Evolutionary conservation across 306 rosid genomes (phyloP), one percentile per base, ranked within the genome.

Genomic region (Ziziphus jujuba): DNA sequence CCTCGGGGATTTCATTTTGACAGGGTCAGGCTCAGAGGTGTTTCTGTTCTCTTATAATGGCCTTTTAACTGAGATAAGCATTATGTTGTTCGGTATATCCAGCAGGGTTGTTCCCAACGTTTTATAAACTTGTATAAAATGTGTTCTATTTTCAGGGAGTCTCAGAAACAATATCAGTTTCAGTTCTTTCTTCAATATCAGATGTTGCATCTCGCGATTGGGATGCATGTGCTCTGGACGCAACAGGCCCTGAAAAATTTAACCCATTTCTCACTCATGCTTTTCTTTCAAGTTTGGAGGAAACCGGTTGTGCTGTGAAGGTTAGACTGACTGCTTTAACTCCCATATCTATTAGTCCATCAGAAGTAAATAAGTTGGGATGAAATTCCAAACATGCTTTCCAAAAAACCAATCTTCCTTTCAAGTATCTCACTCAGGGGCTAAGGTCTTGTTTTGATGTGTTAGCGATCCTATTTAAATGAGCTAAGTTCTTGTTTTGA

Each of bases 191-290:
- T 66, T 89, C 97, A 35, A 86, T 92, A 74, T 89, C 83, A 13
- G 93, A 92, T 9, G 78, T 92, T 69, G 59, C 97, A 19, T 68
- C 89, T 53, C 52, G 65, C n/a, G 85, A 75, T 49, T 92, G 98
- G 98, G 97, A 92, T 66, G 97, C 96, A 0, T 92, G 97, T 67
- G 73, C 87, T 65, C 28, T 77, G 56, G 97, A 92, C 71, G 77
- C 86, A 0, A 82, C 84, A 0, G 92, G 95, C 54, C 73, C 85
- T 25, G 80, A 81, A 49, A 87, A 83, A 24, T 84, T 58, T 61
- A 92, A 92, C 66, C 98, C 98, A 38, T 90, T 90, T 83, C 83
- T 92, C 43, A 63, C 84, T 12, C 92, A 92, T 56, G 92, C 83
- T 23, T 92, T 92, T 60, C 79, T 92, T 33, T 92, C 97, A 0